Percentiles rank a stretch among this genome's conserved stretches.
These are phyloP conservation scores for Hamigera avellanea DNA, from an alignment of 495 filamentous ascomycete genomes.

Conservation along the genomic window DNA sequence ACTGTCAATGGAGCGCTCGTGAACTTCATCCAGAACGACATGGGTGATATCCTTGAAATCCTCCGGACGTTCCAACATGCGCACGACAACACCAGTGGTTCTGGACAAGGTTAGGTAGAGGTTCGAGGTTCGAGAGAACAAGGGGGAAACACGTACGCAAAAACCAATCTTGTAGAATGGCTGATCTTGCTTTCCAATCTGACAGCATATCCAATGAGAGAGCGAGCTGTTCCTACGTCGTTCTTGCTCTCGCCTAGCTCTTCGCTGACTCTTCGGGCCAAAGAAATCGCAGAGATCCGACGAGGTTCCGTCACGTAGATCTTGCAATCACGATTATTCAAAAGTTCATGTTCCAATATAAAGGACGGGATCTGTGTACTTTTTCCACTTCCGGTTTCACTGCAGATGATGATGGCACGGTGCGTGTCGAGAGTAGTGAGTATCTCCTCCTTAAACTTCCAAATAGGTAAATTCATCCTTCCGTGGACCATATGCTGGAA, in stretches of 20 bases:
- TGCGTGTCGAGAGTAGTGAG: slow-evolving; percentile 59
- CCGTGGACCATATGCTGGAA: slow-evolving; percentile 39
- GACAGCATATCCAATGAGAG: slow-evolving; percentile 88
- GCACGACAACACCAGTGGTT: slow-evolving; percentile 80
- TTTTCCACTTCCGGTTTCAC: slow-evolving; percentile 94
- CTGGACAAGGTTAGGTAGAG: slow-evolving; percentile 8
- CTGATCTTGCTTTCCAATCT: slow-evolving; percentile 80
- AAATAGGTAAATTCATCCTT: slow-evolving; percentile 76
- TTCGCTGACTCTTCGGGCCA: slow-evolving; percentile 84
- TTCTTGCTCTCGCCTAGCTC: slow-evolving; percentile 77
- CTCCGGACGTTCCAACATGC: slow-evolving; percentile 85
- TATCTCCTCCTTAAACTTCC: slow-evolving; percentile 67
- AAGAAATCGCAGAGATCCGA: slow-evolving; percentile 87
- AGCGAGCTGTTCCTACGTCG: slow-evolving; percentile 70
- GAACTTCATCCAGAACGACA: slow-evolving; percentile 88
- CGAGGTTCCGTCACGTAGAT: slow-evolving; percentile 95
- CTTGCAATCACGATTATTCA: slow-evolving; percentile 68
- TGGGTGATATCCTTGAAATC: slow-evolving; percentile 83
- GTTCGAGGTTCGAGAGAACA: not conserved
- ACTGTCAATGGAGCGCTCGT: slow-evolving; percentile 89
- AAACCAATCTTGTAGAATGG: slow-evolving; percentile 69
- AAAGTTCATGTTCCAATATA: slow-evolving; percentile 79
- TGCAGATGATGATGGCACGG: slow-evolving; percentile 82
- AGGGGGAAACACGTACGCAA: slow-evolving; percentile 42
- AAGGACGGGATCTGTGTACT: slow-evolving; percentile 93